Evolutionary conservation across 306 rosid genomes (phyloP).

Genomic region (Pterocarpus macrocarpus): DNA sequence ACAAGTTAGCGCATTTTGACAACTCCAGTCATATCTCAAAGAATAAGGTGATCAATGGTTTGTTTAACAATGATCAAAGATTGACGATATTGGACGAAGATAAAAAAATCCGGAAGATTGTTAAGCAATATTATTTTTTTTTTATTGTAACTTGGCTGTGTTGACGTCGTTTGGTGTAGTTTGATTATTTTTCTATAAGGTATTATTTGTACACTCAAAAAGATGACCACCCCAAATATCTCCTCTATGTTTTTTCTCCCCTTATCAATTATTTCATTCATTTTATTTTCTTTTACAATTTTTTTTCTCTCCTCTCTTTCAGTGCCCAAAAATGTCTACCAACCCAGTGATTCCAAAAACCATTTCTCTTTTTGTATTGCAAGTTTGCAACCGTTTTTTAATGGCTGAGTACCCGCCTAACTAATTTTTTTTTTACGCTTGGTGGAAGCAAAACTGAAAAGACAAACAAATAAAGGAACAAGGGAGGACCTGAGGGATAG

Average conservation of each 20-base stretch:
- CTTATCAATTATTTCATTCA: no score
- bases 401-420: background rate
- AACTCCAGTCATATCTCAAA: background rate
- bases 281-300: no score
- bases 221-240: no score
- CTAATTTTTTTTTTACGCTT: background rate
- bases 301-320: no score
- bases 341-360: no score
- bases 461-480: background rate
- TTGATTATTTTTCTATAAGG: background rate
- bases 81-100: background rate
- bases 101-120: background rate
- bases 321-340: no score
- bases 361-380: no score
- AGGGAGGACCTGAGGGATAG: slow-evolving; percentile 16
- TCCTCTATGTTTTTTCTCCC: no score
- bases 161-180: background rate
- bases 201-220: no score
- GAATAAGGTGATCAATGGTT: background rate
- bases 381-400: background rate
- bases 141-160: background rate
- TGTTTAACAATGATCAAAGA: background rate
- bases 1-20: background rate
- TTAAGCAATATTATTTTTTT: background rate
- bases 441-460: slow-evolving; percentile 16